Base-by-base conservation (phyloP, 805 yeast genomes). In the Lachancea dasiensis region DNA sequence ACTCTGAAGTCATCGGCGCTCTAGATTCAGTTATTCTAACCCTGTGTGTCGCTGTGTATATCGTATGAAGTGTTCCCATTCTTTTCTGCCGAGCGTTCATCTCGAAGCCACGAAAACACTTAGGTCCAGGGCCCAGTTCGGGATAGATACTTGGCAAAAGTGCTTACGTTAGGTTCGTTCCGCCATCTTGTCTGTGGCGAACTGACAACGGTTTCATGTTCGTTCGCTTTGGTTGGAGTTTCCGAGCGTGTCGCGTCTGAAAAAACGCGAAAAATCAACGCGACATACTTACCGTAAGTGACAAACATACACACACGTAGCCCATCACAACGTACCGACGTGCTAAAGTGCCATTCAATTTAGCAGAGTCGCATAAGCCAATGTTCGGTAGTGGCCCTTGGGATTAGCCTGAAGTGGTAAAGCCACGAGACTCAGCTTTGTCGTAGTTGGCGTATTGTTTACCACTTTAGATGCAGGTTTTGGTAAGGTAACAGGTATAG, bases 351-450 rank as follows among this genome's bases (percentile, higher is more conserved):
- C 28, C 28, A 26, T n/a, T 26, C 8, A 26, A n/a, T 7, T 26
- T n/a, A 26, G 31, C 19, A 15, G 22, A 17, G 15, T 20, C 13
- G 13, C 7, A 17, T 16, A 9, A 13, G 31, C 11, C n/a, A 14
- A 25, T 25, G 24, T 33, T 11, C 17, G 14, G 15, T 24, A 15
- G 9, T 17, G 13, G 21, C n/a, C 20, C 16, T 6, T 14, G 23
- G 17, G 36, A 24, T 19, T 33, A 23, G 28, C 37, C 37, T 7
- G 31, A 34, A 24, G 21, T 3, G 37, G 37, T 20, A 34, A 34
- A 26, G 37, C 37, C 37, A 34, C 37, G 37, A 20, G n/a, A n/a
- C n/a, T n/a, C n/a, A n/a, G n/a, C n/a, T n/a, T n/a, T n/a, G n/a
- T n/a, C n/a, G 32, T 23, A 23, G 10, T 23, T 29, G 32, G 32